Evolutionary conservation across 305 asterid genomes (phyloP).

Genomic region (Rubia balearica): DNA sequence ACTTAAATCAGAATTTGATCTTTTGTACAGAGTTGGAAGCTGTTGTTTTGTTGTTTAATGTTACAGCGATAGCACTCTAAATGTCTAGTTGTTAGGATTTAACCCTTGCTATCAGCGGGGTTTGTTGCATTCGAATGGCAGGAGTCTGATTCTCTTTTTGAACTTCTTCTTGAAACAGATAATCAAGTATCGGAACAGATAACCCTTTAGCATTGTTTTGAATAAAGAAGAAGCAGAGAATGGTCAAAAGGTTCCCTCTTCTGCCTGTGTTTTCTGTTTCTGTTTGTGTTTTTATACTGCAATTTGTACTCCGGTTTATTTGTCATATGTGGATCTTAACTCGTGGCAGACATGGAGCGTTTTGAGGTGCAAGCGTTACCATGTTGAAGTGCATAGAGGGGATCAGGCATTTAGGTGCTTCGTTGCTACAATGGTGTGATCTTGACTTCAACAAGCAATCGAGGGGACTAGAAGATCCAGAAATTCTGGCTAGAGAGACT

Average conservation of each 20-base stretch:
- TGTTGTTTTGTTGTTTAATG: background rate
- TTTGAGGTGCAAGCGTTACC: constrained; percentile 59
- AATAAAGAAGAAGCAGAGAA: constrained; percentile 47
- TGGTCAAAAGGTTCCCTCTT: constrained; percentile 57
- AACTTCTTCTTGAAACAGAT: constrained; percentile 10
- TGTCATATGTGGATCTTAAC: constrained; percentile 13
- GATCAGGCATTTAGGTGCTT: constrained; percentile 77
- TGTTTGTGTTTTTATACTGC: constrained; percentile 1
- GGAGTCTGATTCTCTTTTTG: background rate
- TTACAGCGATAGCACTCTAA: background rate
- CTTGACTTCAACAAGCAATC: constrained; percentile 56
- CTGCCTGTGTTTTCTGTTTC: background rate
- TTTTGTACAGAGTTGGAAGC: background rate
- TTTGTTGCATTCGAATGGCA: background rate
- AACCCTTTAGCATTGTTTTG: constrained; percentile 13
- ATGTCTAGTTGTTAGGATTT: background rate
- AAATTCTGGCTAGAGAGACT: constrained; percentile 89
- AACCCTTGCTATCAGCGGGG: background rate
- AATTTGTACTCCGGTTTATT: constrained; percentile 11
- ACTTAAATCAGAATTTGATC: background rate
- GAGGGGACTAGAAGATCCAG: constrained; percentile 87
- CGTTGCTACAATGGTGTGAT: constrained; percentile 77
- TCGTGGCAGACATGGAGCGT: constrained; percentile 70
- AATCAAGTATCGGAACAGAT: constrained; percentile 9
- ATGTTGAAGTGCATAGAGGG: constrained; percentile 95